phyloP scores from a whole-genome alignment of 2,329 filamentous ascomycete genomes.

The Penicillium sp. region DNA sequence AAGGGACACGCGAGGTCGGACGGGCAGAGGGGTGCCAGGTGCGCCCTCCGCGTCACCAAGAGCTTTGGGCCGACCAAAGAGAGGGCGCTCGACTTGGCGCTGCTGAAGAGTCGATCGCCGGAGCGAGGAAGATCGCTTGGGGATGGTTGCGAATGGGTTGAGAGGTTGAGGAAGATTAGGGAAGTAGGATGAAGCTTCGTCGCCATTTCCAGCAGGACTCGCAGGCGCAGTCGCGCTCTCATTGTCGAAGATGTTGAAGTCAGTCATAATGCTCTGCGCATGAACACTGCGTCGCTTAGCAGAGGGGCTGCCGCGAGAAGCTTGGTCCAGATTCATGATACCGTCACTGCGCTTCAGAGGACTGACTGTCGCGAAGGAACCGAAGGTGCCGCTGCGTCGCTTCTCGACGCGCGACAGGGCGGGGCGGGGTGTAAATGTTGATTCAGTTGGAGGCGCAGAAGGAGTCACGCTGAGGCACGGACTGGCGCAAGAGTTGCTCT shows the following conservation, averaged over 20 bases:
- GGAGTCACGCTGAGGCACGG: conserved; percentile 45
- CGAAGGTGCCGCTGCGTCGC: conserved; percentile 50
- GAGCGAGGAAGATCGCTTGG: conserved; percentile 73
- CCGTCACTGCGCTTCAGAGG: conserved; percentile 91
- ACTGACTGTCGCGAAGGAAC: conserved; percentile 64
- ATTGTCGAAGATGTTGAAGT: conserved; percentile 76
- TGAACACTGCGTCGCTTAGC: conserved; percentile 90
- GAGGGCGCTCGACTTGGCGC: conserved; percentile 67
- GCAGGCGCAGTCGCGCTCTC: conserved; percentile 31
- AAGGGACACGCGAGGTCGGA: conserved; percentile 71
- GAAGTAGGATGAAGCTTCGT: conserved; percentile 23
- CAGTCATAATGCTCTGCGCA: conserved; percentile 63
- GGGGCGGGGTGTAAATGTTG: conserved; percentile 37
- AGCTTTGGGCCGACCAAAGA: conserved; percentile 50
- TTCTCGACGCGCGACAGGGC: conserved; percentile 52
- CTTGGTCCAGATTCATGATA: conserved; percentile 81
- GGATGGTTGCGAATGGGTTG: conserved; percentile 57
- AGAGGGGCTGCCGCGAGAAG: conserved; percentile 77
- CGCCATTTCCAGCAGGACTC: conserved; percentile 32
- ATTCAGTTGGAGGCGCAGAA: conserved; percentile 23
- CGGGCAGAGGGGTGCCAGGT: conserved; percentile 57
- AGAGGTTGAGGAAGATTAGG: conserved; percentile 41
- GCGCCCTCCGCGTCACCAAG: conserved; percentile 53
- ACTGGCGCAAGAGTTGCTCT: conserved; percentile 23
- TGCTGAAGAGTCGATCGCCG: conserved; percentile 87